Evolutionary conservation across 2,329 filamentous ascomycete genomes (phyloP), one percentile per base, ranked within the genome.

Genomic region (Beauveria rudraprayagi): DNA sequence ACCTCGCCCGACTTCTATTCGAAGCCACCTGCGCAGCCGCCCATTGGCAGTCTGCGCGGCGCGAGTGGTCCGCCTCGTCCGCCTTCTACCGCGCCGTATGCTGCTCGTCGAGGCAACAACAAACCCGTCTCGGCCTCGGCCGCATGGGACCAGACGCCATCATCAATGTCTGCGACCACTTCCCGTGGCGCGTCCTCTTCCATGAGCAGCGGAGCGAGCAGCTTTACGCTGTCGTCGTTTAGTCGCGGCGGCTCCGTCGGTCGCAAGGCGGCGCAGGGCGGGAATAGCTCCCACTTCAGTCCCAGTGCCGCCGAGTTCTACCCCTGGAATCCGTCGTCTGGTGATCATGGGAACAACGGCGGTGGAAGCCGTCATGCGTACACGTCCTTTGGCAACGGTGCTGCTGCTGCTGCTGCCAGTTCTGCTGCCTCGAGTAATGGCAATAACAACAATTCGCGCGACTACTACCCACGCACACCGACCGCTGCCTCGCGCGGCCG

Each of bases 221-320:
- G 47, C 48, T 61, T 56, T 28, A n/a, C 60, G n/a, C 9, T 61
- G 5, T 67, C 66, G n/a, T 56, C 63, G 7, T 66, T 65, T 28
- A 52, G 61, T 10, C 63, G 58, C 6, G 41, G 28, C 26, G 37
- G 60, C 9, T n/a, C 57, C 1, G 17, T 40, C 8, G 58, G 19
- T n/a, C 58, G 63, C 48, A 64, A 60, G 54, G 24, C 50, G 9
- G 26, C 16, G 7, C 37, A 24, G n/a, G 28, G 24, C n/a, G 26
- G 34, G 9, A 50, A 7, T 52, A 60, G 11, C 3, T 61, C 64
- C 28, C 65, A 63, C 11, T 76, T 74, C 63, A 68, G 71, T 9
- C 68, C 71, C 40, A 70, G 67, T 40, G 71, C 70, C n/a, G 66
- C 69, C 5, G 72, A 75, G 59, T 72, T 73, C 28, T 71, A 70